phyloP scores from a whole-genome alignment of 2,329 filamentous ascomycete genomes.

The Knoxdaviesia proteae region DNA sequence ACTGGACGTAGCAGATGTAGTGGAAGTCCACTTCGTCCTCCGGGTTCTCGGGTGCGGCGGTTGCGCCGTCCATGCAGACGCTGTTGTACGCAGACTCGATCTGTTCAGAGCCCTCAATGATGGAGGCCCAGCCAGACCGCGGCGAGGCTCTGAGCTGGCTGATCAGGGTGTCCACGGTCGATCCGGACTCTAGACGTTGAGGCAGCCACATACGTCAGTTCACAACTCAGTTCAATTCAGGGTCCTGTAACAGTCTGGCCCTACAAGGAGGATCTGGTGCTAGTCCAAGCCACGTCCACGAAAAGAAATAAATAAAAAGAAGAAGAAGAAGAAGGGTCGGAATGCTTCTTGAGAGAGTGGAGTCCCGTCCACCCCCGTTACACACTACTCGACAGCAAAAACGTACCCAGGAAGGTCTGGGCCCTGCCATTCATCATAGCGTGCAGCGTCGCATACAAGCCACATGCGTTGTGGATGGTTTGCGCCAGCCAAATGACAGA shows the following conservation, averaged over 20 bases:
- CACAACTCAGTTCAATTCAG: too few relatives aligned
- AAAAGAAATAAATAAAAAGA: too few relatives aligned
- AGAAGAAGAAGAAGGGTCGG: too few relatives aligned
- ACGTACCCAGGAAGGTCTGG: slow-evolving; percentile 23
- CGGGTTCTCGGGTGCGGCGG: slow-evolving; percentile 32
- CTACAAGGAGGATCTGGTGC: too few relatives aligned
- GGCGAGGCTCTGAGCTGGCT: slow-evolving; percentile 37
- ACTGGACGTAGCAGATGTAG: slow-evolving; percentile 63
- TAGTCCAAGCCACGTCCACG: too few relatives aligned
- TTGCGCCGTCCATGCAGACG: slow-evolving; percentile 49
- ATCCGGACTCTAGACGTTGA: slow-evolving; percentile 15
- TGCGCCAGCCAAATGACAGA: slow-evolving; percentile 69
- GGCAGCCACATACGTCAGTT: too few relatives aligned
- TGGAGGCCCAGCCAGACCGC: slow-evolving; percentile 35
- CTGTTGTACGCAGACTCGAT: slow-evolving; percentile 55
- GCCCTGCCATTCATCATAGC: slow-evolving; percentile 48
- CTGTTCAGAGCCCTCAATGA: slow-evolving; percentile 49
- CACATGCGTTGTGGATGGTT: slow-evolving; percentile 67
- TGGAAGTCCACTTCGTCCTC: slow-evolving; percentile 47
- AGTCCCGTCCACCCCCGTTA: too few relatives aligned
- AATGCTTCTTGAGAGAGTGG: too few relatives aligned
- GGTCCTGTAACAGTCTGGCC: too few relatives aligned
- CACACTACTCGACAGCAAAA: too few relatives aligned
- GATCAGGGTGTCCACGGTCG: slow-evolving; percentile 37
- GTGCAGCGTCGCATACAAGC: slow-evolving; percentile 59